These are phyloP conservation scores for Arabis alpina DNA, from an alignment of 345 rosid genomes.

Conservation along the genomic window DNA sequence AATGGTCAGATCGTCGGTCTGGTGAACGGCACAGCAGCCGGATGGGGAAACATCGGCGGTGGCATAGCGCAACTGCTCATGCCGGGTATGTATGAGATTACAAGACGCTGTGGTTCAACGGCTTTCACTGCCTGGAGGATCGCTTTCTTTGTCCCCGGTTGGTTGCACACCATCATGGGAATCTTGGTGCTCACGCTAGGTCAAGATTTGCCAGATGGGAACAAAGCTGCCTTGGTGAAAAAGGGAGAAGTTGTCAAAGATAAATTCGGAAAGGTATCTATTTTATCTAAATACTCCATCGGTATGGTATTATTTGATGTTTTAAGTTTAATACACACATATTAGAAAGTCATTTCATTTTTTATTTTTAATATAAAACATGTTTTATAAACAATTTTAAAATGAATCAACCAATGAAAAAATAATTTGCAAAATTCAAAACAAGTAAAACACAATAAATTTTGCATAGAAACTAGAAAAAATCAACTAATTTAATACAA, in stretches of 20 bases:
- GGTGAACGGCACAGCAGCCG: constrained; percentile 73
- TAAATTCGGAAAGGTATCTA: constrained; percentile 65
- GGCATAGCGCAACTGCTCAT: constrained; percentile 69
- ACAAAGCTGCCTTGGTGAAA: constrained; percentile 57
- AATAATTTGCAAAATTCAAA: too few species aligned
- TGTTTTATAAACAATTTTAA: too few species aligned
- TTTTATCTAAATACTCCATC: too few species aligned
- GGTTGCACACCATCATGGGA: constrained; percentile 62
- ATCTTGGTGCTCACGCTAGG: constrained; percentile 61
- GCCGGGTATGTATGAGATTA: constrained; percentile 63
- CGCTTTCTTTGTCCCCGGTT: constrained; percentile 68
- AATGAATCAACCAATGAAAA: too few species aligned
- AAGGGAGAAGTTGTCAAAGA: constrained; percentile 64
- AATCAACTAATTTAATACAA: too few species aligned
- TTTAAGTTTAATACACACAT: too few species aligned
- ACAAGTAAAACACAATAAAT: too few species aligned
- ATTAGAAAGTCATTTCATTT: too few species aligned
- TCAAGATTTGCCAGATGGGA: constrained; percentile 82
- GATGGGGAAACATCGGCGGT: constrained; percentile 84
- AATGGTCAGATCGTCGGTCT: constrained; percentile 61
- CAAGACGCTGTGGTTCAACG: constrained; percentile 49
- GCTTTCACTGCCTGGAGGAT: constrained; percentile 78
- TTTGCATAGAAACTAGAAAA: too few species aligned
- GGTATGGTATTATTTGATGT: too few species aligned
- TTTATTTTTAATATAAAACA: too few species aligned